Conservation (phyloP, 208 protist species). For the Zelonia costaricensis region DNA sequence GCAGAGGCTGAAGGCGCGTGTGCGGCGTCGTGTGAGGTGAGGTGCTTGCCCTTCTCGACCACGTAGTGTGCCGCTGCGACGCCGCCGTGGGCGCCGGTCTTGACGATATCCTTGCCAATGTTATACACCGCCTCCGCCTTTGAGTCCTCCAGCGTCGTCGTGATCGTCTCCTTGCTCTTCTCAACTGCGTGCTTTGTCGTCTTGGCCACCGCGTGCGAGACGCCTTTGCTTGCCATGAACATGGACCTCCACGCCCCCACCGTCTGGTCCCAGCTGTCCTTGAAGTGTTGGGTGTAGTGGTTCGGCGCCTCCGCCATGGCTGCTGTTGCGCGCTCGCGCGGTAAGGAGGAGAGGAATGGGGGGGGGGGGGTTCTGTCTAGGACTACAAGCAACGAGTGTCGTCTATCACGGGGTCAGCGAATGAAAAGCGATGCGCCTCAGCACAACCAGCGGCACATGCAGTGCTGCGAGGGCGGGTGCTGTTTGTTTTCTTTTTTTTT, state of each 20-base stretch:
- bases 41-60: slow-evolving; percentile 24
- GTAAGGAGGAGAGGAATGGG: not conserved
- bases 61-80: slow-evolving; percentile 2
- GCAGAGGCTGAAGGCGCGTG: no score
- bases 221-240: slow-evolving; percentile 13
- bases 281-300: slow-evolving; percentile 22
- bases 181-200: slow-evolving; percentile 23
- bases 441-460: no score
- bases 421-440: no score
- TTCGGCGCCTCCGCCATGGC: slow-evolving; percentile 11
- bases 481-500: no score
- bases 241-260: slow-evolving; percentile 22
- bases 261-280: slow-evolving; percentile 24
- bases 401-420: no score
- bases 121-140: slow-evolving; percentile 15
- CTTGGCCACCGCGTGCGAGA: slow-evolving; percentile 10
- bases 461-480: no score
- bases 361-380: no score
- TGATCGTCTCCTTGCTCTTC: slow-evolving; percentile 23
- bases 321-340: not conserved
- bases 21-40: no score
- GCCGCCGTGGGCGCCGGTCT: slow-evolving; percentile 15
- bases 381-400: no score
- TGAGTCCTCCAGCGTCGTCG: slow-evolving; percentile 11
- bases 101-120: slow-evolving; percentile 23